phyloP scores from a whole-genome alignment of 306 rosid species.

The Dryas alaskensis region DNA sequence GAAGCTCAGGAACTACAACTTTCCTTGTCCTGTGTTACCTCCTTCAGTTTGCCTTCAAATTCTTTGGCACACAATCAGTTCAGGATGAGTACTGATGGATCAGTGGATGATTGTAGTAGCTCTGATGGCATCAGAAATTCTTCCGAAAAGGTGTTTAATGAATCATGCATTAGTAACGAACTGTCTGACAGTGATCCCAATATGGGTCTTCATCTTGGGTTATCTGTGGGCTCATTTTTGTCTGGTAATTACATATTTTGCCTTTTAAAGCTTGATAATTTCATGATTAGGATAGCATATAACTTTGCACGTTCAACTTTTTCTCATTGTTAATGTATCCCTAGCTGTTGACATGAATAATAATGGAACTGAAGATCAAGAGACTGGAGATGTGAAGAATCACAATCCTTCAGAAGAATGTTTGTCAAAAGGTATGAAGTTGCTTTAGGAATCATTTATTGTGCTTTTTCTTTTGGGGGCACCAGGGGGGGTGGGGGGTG shows the following conservation, averaged over 20 bases:
- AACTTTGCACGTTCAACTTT: conserved; percentile 13
- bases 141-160: conserved; percentile 30
- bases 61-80: conserved; percentile 38
- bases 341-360: conserved; percentile 44
- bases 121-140: conserved; percentile 31
- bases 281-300: conserved; percentile 19
- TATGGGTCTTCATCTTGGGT: conserved; percentile 74
- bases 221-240: conserved; percentile 59
- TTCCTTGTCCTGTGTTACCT: conserved; percentile 49
- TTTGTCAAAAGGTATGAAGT: conserved; percentile 42
- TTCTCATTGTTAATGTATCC: conserved; percentile 36
- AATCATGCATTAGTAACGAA: conserved; percentile 35
- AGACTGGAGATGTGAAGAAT: conserved; percentile 36
- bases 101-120: conserved; percentile 39
- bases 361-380: conserved; percentile 41
- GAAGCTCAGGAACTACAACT: conserved; percentile 56
- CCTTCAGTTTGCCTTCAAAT: conserved; percentile 45
- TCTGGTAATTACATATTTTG: conserved; percentile 46
- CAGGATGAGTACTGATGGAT: conserved; percentile 37
- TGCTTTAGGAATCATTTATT: conserved; percentile 21
- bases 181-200: conserved; percentile 47
- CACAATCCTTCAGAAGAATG: conserved; percentile 34
- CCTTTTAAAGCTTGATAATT: conserved; percentile 7
- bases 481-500: background rate
- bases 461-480: conserved; percentile 16